These are phyloP conservation scores for Spizellomyces sp. DNA, from an alignment of 192 early-diverging fungal genomes.

Conservation along the genomic window DNA sequence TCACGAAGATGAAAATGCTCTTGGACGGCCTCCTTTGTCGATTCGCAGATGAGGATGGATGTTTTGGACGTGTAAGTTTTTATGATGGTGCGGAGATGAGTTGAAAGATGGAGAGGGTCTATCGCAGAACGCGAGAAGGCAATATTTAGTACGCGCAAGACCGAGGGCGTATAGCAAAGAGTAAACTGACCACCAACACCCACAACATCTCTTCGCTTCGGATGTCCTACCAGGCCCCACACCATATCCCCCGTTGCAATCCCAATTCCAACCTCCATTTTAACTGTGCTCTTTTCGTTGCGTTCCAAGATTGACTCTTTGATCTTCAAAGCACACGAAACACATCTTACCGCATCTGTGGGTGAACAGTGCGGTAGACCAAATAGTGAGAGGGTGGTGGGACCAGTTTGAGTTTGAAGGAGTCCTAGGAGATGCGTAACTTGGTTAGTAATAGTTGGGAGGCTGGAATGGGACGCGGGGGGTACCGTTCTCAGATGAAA, in stretches of 20 bases:
- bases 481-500: too few species aligned
- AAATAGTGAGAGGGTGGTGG: too few species aligned
- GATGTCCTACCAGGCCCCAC: constrained; percentile 31
- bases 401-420: too few species aligned
- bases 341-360: background rate
- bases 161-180: background rate
- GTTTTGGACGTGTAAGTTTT: constrained; percentile 28
- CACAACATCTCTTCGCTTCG: background rate
- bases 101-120: background rate
- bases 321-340: constrained; percentile 30
- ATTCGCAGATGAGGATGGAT: constrained; percentile 39
- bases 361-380: too few species aligned
- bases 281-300: constrained; percentile 28
- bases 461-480: too few species aligned
- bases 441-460: too few species aligned
- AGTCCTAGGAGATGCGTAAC: too few species aligned
- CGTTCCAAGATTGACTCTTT: constrained; percentile 24
- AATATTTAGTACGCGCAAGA: background rate
- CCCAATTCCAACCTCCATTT: constrained; percentile 35
- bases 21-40: constrained; percentile 40
- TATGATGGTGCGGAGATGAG: background rate
- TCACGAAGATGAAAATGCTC: constrained; percentile 50
- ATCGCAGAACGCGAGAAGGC: background rate
- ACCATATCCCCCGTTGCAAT: constrained; percentile 40
- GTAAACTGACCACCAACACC: constrained; percentile 30